Conservation (phyloP, 176 grass and related monocot genomes). For the Oryza glumipatula region DNA sequence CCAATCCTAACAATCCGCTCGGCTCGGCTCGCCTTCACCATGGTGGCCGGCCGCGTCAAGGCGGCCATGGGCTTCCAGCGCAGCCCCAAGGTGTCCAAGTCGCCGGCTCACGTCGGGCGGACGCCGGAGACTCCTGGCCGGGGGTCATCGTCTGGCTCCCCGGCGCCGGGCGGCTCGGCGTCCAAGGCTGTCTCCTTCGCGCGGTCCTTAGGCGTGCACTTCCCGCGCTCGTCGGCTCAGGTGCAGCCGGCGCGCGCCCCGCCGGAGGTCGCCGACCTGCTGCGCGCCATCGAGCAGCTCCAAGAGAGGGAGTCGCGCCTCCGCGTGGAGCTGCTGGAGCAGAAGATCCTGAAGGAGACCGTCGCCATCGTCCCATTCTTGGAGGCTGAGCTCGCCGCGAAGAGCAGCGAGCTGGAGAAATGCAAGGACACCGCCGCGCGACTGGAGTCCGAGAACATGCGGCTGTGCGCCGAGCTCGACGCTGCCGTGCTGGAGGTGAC, state of each 20-base stretch:
- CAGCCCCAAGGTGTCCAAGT: conserved; percentile 52
- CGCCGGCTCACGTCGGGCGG: conserved; percentile 14
- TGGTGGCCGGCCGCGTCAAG: conserved; percentile 96
- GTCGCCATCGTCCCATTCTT: conserved; percentile 87
- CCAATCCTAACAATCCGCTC: neutral
- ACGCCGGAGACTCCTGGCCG: conserved; percentile 41
- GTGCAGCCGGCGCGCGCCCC: conserved; percentile 66
- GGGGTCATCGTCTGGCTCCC: conserved; percentile 23
- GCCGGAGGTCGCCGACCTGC: conserved; percentile 77
- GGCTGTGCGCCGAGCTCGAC: conserved; percentile 69
- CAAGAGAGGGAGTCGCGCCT: conserved; percentile 95
- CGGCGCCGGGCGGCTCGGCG: conserved; percentile 27
- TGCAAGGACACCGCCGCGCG: conserved; percentile 52
- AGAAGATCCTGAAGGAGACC: conserved; percentile 92
- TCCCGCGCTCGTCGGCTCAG: conserved; percentile 79
- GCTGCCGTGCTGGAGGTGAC: conserved; percentile 50
- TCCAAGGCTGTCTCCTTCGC: conserved; percentile 61
- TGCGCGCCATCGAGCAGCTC: conserved; percentile 81
- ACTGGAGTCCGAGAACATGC: conserved; percentile 73
- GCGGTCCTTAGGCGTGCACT: conserved; percentile 79
- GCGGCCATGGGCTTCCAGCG: conserved; percentile 91
- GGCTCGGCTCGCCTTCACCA: neutral
- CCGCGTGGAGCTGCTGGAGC: conserved; percentile 84
- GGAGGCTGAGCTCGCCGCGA: conserved; percentile 78
- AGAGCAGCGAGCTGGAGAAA: conserved; percentile 54